Evolutionary conservation across 306 rosid species (phyloP), one percentile per base, ranked within the genome.

Genomic region (Argentina anserina): DNA sequence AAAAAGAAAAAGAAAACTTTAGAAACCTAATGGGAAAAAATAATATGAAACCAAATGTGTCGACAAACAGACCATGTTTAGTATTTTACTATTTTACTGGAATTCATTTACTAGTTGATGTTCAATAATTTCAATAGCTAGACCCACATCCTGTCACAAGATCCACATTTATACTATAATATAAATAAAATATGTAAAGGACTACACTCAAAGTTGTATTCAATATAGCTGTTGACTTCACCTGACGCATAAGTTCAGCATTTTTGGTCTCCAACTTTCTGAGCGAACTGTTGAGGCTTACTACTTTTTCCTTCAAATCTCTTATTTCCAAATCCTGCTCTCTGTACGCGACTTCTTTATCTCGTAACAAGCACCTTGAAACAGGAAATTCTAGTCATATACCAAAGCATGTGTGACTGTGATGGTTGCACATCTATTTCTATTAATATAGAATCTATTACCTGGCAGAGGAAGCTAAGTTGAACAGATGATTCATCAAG

Each of bases 381-480:
- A 76, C 21, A 39, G 26, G 59, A 42, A 73, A 34, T 55, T 59
- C 34, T 65, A 34, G 36, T 26, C 3, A 1, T 20, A 26, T 18
- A 5, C 3, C 72, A 50, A 50, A 50, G 20, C 5, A 61, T 29
- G 17, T n/a, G 34, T 5, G 34, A 56, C 9, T 49, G 36, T n/a
- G n/a, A n/a, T n/a, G n/a, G n/a, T n/a, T n/a, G n/a, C n/a, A n/a
- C n/a, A n/a, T n/a, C n/a, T n/a, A n/a, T n/a, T n/a, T n/a, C n/a
- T n/a, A n/a, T n/a, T n/a, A n/a, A 15, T 17, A 47, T 23, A 20
- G 7, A 64, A 71, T 69, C 61, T 63, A 53, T 46, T 82, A 91
- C 99, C 99, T 91, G 69, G 97, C 90, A 55, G 96, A 87, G 63
- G 96, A 91, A 68, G 99, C 90, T 65, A 91, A 73, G 77, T 95